Evolutionary conservation across 2,329 filamentous ascomycete genomes (phyloP), one percentile per base, ranked within the genome.

Genomic region (Leptodontidium sp.): DNA sequence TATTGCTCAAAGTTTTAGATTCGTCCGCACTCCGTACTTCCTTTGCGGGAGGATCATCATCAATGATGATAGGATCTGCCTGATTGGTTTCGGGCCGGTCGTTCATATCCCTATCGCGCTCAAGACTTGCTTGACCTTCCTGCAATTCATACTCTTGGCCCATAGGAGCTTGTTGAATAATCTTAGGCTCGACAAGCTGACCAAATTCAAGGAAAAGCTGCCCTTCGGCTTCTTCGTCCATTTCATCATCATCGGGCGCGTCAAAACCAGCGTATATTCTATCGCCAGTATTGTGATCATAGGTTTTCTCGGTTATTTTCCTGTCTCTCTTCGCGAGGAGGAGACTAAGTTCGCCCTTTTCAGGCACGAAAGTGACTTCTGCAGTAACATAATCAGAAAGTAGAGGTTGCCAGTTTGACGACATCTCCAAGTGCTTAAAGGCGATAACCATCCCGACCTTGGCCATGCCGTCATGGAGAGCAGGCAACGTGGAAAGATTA

Each of bases 261-360:
- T 97, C 93, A 72, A 97, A 96, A 68, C 90, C 92, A 70, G 86
- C 89, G 74, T 95, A 97, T 11, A 93, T 80, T 11, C 93, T 86
- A 70, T 91, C 84, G 0, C 93, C 93, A 0, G 91, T 90, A 49
- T 86, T 80, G 12, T 88, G 84, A 73, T 95, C 89, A 72, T 89
- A 89, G 21, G 81, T 78, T 75, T 87, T 90, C 71, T 89, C 78
- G 65, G 87, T 84, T 5, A 84, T 79, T 14, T 85, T 80, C 59
- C 90, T 82, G 76, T 97, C 92, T 35, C 92, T 87, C 70, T 85
- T 85, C 2, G 93, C 93, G 2, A 97, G 84, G 12, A 85, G 83
- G 4, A 97, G 81, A 26, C 85, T 82, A 17, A 97, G 77, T 0
- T 77, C 81, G 4, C 81, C 84, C 61, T 87, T 84, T 0, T 87